Evolutionary conservation across 208 protist genomes (phyloP), one percentile per base, ranked within the genome.

Genomic region (Wallacemonas rigidus): DNA sequence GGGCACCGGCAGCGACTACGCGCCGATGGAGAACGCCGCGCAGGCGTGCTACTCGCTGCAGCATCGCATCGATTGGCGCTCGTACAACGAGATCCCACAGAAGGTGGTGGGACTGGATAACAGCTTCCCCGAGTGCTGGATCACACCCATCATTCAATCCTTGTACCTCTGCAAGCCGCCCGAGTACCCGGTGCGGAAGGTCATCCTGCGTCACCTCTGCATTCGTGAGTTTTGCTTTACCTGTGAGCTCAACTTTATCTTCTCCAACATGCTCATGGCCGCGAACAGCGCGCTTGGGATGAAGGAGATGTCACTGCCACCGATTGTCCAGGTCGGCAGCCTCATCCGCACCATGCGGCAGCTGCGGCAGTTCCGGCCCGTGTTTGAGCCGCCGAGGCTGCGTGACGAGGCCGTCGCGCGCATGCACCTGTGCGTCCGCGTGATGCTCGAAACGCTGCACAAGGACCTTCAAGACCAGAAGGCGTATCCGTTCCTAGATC

Each of bases 61-160:
- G 56, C 83, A 93, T 76, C 81, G 85, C 41, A 77, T 93, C 58
- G 88, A 94, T 60, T 97, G 92, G 90, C 78, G 80, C 67, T 85
- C 65, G 48, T 93, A 88, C 81, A 97, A 97, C 76, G 80, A 85
- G 71, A 82, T 93, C 39, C 86, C 92, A 40, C 81, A 90, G 50
- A 81, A 90, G 12, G 81, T 93, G 36, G 79, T 95, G 40, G 92
- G 92, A 26, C 71, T 95, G 1, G 92, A 97, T 73, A 97, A 97
- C 76, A 94, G 88, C 76, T 93, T 92, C 64, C 89, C 89, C 36
- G 92, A 97, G 81, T 97, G 83, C 73, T 97, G 92, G 90, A 82
- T 97, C 39, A 94, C 84, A 7, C 71, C 89, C 11, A 76, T 94
- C 15, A 71, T 97, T 54, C 92, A 97, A 76, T 93, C 82, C 12